Base-by-base conservation (phyloP, 441 rosid species). In the Erodium moschatum region DNA sequence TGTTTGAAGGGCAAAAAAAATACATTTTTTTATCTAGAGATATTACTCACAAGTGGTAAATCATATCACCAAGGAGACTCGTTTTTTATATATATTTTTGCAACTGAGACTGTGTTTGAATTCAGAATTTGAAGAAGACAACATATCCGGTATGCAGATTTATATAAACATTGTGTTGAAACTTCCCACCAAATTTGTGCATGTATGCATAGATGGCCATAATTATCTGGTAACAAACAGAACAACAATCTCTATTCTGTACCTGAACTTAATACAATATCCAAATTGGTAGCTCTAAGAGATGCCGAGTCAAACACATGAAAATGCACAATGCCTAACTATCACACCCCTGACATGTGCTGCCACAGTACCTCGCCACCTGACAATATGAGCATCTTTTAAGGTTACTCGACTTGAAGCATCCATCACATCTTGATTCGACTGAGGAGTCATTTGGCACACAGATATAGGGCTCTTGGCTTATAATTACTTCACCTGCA, bases 301-400 rank as follows among this genome's bases (percentile, higher is more conserved):
- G 27, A 56, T 56, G 62, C 11, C 62, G 18, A 8, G 31, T 58
- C 64, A 58, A 58, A 58, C 20, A 12, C 13, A 20, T 20, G 64
- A 19, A 11, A 58, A 58, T 58, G 6, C 64, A 58, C 64, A 58
- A 19, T 58, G 64, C 27, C 21, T 20, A 58, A 16, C 66, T 0
- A 20, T 38, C 0, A 16, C 65, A 67, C 12, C 89, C 98, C 96
- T 94, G 99, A 74, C 99, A 94, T 1, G 80, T 66, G 81, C 85
- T 81, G 40, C 96, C 86, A 69, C 99, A 89, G 79, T 86, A 94
- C 88, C 88, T 88, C 44, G 75, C 97, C 9, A 78, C 89, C 72
- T 84, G 87, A 78, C 97, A 91, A 75, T 67, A 87, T 4, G 90
- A 87, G 72, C 99, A 94, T 69, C 79, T 88, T 82, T 89, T 91